phyloP scores from a whole-genome alignment of 2,329 filamentous ascomycete genomes.

The Penicillium sp. region DNA sequence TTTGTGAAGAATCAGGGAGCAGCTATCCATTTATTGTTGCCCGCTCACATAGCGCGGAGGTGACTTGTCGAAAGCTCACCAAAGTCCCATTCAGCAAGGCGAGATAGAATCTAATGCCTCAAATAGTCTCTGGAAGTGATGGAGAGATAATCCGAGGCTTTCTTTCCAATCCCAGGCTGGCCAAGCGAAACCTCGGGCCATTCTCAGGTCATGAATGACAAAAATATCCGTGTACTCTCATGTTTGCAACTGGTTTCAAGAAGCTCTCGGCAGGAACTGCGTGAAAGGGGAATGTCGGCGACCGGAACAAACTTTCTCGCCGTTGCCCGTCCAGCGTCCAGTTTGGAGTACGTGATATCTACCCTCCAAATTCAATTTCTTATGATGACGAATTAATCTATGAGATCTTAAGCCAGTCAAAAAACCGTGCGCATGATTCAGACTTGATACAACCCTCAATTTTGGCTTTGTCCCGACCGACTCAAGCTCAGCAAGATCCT shows the following conservation, averaged over 20 bases:
- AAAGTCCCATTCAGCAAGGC: too few relatives aligned
- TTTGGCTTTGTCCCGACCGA: neutral
- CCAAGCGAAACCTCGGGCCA: too few relatives aligned
- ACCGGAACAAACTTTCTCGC: conserved; percentile 29
- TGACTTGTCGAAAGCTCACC: too few relatives aligned
- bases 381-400: conserved; percentile 1
- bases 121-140: too few relatives aligned
- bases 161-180: too few relatives aligned
- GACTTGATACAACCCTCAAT: neutral
- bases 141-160: too few relatives aligned
- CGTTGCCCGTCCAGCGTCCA: conserved; percentile 4
- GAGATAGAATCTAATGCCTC: too few relatives aligned
- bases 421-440: neutral
- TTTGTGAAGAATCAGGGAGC: too few relatives aligned
- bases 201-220: too few relatives aligned
- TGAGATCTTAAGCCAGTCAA: neutral
- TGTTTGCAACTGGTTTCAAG: neutral
- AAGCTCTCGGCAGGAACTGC: conserved; percentile 7
- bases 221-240: neutral
- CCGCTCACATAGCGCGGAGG: too few relatives aligned
- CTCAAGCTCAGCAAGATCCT: conserved; percentile 1
- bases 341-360: conserved; percentile 12
- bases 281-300: conserved; percentile 13
- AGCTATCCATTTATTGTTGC: too few relatives aligned
- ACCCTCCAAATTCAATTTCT: conserved; percentile 7